Percentiles rank a stretch among this genome's conserved stretches.
phyloP scores from a whole-genome alignment of 169 alveolate genomes.

The Eimeria nieschulzi region DNA sequence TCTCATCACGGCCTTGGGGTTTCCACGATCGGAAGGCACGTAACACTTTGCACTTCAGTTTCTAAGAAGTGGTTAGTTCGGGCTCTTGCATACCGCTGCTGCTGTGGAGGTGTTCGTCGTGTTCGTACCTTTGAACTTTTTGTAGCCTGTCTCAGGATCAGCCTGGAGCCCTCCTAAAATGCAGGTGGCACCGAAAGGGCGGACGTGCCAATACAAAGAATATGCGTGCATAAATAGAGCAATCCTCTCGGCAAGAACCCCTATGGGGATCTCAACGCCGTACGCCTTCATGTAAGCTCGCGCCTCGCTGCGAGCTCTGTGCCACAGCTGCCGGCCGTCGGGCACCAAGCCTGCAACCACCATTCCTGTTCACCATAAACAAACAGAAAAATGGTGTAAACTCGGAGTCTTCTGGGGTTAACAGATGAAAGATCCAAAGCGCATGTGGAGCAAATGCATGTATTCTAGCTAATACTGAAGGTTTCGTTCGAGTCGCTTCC shows the following conservation, averaged over 20 bases:
- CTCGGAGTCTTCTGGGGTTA: too few species aligned
- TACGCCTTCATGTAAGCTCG: slow-evolving; percentile 82
- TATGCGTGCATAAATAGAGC: slow-evolving; percentile 88
- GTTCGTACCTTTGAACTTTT: slow-evolving; percentile 42
- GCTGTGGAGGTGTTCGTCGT: not conserved
- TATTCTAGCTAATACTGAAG: too few species aligned
- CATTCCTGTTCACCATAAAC: slow-evolving; percentile 76
- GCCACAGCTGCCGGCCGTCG: slow-evolving; percentile 89
- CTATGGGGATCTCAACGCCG: slow-evolving; percentile 87
- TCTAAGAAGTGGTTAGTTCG: too few species aligned
- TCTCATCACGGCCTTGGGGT: too few species aligned
- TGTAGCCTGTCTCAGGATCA: not conserved
- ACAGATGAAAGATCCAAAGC: too few species aligned
- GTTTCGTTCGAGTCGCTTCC: too few species aligned
- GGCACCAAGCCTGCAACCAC: slow-evolving; percentile 90
- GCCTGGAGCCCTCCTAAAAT: slow-evolving; percentile 82
- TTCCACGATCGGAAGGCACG: too few species aligned
- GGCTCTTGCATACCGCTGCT: not conserved
- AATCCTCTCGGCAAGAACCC: slow-evolving; percentile 90
- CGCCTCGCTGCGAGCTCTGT: slow-evolving; percentile 90
- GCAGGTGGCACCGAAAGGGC: slow-evolving; percentile 92
- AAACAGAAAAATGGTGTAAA: not conserved
- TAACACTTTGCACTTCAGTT: too few species aligned
- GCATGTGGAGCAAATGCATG: too few species aligned
- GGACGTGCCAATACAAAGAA: slow-evolving; percentile 87